Conservation (phyloP, 2,329 filamentous ascomycete genomes). For the Trichoderma lentiforme region DNA sequence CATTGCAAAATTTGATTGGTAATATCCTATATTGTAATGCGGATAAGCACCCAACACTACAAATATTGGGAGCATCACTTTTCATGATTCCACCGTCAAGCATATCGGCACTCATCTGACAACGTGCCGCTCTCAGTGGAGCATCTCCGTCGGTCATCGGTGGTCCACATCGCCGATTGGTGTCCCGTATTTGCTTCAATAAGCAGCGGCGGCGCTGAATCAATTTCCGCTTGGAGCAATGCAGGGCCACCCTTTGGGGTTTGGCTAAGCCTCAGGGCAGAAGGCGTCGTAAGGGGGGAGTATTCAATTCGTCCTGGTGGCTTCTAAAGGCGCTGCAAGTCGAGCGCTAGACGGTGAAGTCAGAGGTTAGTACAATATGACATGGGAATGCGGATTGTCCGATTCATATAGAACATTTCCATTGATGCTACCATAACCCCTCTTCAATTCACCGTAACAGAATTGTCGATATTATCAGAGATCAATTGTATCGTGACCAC, state of each 20-base stretch:
- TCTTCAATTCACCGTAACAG: background rate
- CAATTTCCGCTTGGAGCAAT: background rate
- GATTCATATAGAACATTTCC: background rate
- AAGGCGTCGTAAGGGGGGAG: background rate
- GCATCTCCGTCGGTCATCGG: background rate
- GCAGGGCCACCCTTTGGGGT: background rate
- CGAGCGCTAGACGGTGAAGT: background rate
- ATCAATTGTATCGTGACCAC: accelerated
- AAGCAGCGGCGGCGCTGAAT: background rate
- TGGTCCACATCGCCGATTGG: background rate
- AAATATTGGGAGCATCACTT: background rate
- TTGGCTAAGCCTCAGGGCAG: background rate
- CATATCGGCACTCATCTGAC: background rate
- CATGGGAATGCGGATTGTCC: background rate
- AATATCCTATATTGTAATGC: background rate
- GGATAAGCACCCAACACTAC: background rate
- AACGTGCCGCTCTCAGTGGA: background rate
- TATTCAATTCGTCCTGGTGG: background rate
- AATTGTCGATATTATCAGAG: background rate
- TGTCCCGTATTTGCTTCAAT: background rate
- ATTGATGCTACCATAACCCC: too few species aligned
- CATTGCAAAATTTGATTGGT: background rate
- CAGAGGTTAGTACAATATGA: background rate
- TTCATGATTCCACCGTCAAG: background rate
- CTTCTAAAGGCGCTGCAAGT: background rate